A percentile compares a stretch with the other conserved stretches of the same genome.
These are phyloP conservation scores for Thelonectria olida DNA, from an alignment of 2,329 filamentous ascomycete species.

Conservation along the genomic window DNA sequence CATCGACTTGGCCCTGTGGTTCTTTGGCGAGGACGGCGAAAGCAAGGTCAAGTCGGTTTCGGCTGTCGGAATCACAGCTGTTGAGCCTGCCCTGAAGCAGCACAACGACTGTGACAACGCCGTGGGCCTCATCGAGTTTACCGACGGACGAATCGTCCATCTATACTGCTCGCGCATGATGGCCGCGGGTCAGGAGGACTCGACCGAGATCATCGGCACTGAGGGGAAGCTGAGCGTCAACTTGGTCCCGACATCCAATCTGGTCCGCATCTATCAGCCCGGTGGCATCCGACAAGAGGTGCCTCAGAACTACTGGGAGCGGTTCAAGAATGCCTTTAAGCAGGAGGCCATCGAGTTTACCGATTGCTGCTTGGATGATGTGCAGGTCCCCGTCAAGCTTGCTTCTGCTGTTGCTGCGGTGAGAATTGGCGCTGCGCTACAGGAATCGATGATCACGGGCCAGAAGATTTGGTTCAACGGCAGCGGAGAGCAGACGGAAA, in stretches of 20 bases:
- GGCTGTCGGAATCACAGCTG: constrained; percentile 41
- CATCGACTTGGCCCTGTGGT: constrained; percentile 54
- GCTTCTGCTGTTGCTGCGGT: constrained; percentile 66
- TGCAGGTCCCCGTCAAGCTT: constrained; percentile 63
- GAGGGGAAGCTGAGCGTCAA: constrained; percentile 71
- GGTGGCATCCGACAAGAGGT: constrained; percentile 63
- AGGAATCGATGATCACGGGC: constrained; percentile 63
- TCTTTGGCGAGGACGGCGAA: constrained; percentile 42
- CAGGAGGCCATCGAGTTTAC: constrained; percentile 72
- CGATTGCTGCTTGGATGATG: constrained; percentile 64
- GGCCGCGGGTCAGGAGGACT: constrained; percentile 74
- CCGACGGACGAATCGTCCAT: constrained; percentile 69
- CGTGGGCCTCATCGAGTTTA: constrained; percentile 71
- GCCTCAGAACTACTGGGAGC: constrained; percentile 69
- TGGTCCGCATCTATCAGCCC: constrained; percentile 64
- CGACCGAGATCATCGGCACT: constrained; percentile 74
- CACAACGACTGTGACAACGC: constrained; percentile 44
- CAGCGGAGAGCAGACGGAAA: constrained; percentile 16
- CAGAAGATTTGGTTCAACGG: constrained; percentile 67
- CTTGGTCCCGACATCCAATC: constrained; percentile 44
- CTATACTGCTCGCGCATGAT: constrained; percentile 74
- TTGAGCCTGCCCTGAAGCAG: constrained; percentile 40
- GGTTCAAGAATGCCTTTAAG: constrained; percentile 71
- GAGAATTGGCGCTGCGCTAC: constrained; percentile 67
- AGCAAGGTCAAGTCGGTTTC: constrained; percentile 40